Percentiles rank a stretch among this genome's conserved stretches.
phyloP scores from a whole-genome alignment of 371 early-diverging fungal species.

The Amoeboaphelidium protococcarum region DNA sequence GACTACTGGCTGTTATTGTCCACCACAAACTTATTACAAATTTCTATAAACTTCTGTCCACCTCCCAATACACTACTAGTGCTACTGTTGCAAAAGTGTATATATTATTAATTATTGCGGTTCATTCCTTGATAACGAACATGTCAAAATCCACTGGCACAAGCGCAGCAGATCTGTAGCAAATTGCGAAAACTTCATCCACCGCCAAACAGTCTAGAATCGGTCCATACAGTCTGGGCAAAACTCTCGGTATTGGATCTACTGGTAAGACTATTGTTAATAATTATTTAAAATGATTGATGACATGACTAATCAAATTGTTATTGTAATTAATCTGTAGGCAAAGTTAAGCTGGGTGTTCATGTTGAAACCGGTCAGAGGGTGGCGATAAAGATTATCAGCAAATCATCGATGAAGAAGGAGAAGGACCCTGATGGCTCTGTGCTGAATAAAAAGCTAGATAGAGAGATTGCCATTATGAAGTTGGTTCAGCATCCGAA shows the following conservation, averaged over 20 bases:
- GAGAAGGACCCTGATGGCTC: not conserved
- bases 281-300: not conserved
- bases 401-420: not conserved
- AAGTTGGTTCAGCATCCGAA: not conserved
- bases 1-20: too few species aligned
- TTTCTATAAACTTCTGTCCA: too few species aligned
- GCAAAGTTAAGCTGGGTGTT: constrained; percentile 11
- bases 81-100: too few species aligned
- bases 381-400: not conserved
- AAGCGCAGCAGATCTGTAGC: too few species aligned
- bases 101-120: too few species aligned
- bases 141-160: too few species aligned
- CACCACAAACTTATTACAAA: too few species aligned
- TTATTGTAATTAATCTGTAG: constrained; percentile 10
- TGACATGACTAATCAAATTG: not conserved
- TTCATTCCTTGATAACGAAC: too few species aligned
- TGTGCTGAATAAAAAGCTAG: constrained; percentile 28
- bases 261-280: constrained; percentile 31
- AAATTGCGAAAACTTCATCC: too few species aligned
- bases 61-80: too few species aligned
- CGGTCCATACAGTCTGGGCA: constrained; percentile 47
- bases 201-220: constrained; percentile 13
- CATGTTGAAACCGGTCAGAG: not conserved
- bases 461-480: constrained; percentile 16
- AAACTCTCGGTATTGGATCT: constrained; percentile 50